phyloP scores from a whole-genome alignment of 768 basidiomycete genomes.

The Leucosporidium creatinivorum region DNA sequence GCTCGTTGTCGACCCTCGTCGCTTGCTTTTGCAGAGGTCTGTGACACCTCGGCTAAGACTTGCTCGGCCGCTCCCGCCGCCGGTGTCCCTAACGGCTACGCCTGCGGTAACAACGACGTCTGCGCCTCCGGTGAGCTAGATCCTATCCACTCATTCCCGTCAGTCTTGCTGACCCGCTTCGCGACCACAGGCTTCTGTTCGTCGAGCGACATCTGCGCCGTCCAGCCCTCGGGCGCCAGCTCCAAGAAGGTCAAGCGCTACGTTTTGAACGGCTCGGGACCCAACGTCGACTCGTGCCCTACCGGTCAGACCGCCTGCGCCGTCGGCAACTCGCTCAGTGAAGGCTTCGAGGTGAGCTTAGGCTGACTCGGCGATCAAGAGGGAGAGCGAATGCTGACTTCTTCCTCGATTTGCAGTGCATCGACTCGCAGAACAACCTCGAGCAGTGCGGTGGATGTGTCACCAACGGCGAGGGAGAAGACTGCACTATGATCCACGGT shows the following conservation, averaged over 20 bases:
- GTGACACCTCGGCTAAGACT: slow-evolving; percentile 15
- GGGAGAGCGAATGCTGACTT: background rate
- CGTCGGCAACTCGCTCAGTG: slow-evolving; percentile 4
- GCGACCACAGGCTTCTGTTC: slow-evolving; percentile 11
- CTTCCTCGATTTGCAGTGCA: slow-evolving; percentile 35
- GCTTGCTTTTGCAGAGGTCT: slow-evolving; percentile 10
- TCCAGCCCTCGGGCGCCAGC: slow-evolving; percentile 5
- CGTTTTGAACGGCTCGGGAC: background rate
- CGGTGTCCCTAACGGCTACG: slow-evolving; percentile 29
- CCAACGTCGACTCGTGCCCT: slow-evolving; percentile 16
- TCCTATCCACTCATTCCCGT: background rate
- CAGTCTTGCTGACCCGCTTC: background rate
- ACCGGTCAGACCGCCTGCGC: slow-evolving; percentile 21
- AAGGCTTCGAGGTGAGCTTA: slow-evolving; percentile 22
- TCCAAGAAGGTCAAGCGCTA: slow-evolving; percentile 13
- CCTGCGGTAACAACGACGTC: slow-evolving; percentile 23
- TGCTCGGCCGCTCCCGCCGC: slow-evolving; percentile 15
- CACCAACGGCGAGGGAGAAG: slow-evolving; percentile 53
- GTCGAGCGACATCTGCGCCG: slow-evolving; percentile 1
- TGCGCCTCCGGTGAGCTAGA: slow-evolving; percentile 25
- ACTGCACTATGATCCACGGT: slow-evolving; percentile 62
- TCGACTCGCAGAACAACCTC: slow-evolving; percentile 59
- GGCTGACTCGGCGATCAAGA: background rate
- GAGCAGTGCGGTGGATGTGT: slow-evolving; percentile 69
- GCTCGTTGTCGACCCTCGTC: background rate